Percentiles rank a stretch among this genome's conserved stretches.
Conservation (phyloP, 805 yeast species). For the Pichia thaimueangensis region DNA sequence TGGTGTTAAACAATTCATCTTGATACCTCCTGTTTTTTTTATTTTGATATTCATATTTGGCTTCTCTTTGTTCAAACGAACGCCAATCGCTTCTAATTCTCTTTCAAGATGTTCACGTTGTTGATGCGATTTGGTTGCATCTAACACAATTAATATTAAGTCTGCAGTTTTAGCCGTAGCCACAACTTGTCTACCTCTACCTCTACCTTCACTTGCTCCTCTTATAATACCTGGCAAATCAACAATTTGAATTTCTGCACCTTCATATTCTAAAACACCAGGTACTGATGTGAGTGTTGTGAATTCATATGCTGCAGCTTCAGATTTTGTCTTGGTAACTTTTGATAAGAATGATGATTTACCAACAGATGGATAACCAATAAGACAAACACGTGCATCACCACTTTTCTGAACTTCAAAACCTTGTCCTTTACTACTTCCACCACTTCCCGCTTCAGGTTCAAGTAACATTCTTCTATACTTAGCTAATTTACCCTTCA, state of each 20-base stretch:
- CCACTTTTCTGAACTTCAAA: constrained; percentile 95
- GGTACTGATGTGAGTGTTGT: constrained; percentile 96
- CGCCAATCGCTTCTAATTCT: constrained; percentile 92
- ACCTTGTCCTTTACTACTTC: constrained; percentile 66
- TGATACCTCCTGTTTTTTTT: constrained; percentile 89
- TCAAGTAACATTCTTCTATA: constrained; percentile 86
- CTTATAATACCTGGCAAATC: constrained; percentile 96
- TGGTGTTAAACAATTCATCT: constrained; percentile 72
- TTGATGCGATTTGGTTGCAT: constrained; percentile 89
- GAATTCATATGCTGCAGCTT: constrained; percentile 91
- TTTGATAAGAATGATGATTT: constrained; percentile 85
- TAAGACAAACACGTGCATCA: constrained; percentile 90
- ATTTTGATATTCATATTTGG: constrained; percentile 77
- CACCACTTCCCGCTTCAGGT: constrained; percentile 66
- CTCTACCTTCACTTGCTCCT: constrained; percentile 96
- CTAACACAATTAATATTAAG: constrained; percentile 84
- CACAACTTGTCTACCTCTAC: constrained; percentile 95
- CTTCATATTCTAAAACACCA: constrained; percentile 89
- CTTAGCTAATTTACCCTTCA: constrained; percentile 91
- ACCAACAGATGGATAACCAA: constrained; percentile 98
- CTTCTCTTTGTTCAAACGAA: constrained; percentile 70
- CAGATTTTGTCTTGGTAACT: constrained; percentile 90
- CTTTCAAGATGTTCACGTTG: constrained; percentile 82
- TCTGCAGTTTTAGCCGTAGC: constrained; percentile 96
- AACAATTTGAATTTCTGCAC: constrained; percentile 95